Percentiles rank a stretch among this genome's conserved stretches.
phyloP scores from a whole-genome alignment of 306 rosid genomes.

The Rosa lucieae region DNA sequence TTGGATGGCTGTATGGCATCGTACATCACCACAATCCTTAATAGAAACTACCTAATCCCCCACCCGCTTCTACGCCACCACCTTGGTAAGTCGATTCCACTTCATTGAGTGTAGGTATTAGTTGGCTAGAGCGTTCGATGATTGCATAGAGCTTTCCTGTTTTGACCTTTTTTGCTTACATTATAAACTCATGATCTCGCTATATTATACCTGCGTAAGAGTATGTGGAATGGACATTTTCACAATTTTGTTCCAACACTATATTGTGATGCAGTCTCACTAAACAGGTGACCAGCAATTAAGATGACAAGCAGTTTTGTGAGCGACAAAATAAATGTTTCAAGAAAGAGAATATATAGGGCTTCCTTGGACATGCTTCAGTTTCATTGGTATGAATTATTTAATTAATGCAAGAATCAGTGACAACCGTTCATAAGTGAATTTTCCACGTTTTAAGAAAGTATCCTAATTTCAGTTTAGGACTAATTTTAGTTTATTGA shows the following conservation, averaged over 20 bases:
- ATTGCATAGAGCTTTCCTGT: background rate
- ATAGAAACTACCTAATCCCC: no score
- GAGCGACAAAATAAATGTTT: conserved; percentile 73
- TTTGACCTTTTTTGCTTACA: background rate
- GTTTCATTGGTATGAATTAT: conserved; percentile 74
- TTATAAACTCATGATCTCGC: background rate
- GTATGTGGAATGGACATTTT: background rate
- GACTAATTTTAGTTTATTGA: no score
- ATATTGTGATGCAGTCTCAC: conserved; percentile 69
- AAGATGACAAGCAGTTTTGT: conserved; percentile 90
- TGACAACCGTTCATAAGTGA: background rate
- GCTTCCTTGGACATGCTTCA: conserved; percentile 96
- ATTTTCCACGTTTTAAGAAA: background rate
- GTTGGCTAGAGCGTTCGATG: background rate
- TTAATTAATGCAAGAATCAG: background rate
- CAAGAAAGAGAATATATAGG: conserved; percentile 95
- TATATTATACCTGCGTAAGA: background rate
- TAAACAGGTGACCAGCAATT: conserved; percentile 93
- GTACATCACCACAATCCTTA: no score
- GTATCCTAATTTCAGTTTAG: no score
- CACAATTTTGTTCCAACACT: background rate
- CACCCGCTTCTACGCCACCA: no score
- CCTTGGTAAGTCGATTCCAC: no score
- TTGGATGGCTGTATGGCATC: no score
- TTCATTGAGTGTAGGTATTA: no score